Base-by-base conservation (phyloP, 2,329 filamentous ascomycete species). In the Colletotrichum sp. region DNA sequence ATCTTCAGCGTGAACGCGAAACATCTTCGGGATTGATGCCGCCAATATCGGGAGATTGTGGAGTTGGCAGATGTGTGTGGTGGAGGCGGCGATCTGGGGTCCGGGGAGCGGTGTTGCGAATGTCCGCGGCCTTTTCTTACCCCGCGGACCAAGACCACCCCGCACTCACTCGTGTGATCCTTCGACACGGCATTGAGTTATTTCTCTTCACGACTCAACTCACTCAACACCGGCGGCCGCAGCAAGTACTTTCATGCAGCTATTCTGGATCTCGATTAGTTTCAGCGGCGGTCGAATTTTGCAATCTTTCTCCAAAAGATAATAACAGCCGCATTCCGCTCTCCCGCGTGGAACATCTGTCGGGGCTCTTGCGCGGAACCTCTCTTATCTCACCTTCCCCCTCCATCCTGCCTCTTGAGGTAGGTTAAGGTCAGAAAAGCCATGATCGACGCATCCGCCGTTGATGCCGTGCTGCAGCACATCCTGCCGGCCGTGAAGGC, bases 41-140 rank as follows among this genome's bases (percentile, higher is more conserved):
- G 52, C 34, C 61, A 67, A 16, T 10, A 48, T 72, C 26, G 52
- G 67, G 55, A 57, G 13, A 34, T 39, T 55, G 72, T 72, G 68
- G 60, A 66, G 34, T 71, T 65, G 66, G 71, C 39, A 60, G 71
- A 18, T 36, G 24, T 65, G 32, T 30, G n/a, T 65, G 32, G 66
- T 61, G 67, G 60, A 52, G 72, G 72, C 60, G 43, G 34, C 52
- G 71, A 74, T 73, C 71, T 63, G 71, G 66, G 71, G 71, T 74
- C 66, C 28, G 26, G 66, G 71, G 67, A 26, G 67, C 72, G 72
- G 72, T 16, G 15, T 60, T 66, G 39, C 12, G 7, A 36, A 24
- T 36, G 21, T 55, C 72, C 72, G 72, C 68, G 26, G 13, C 2
- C 5, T 12, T 70, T 32, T 6, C n/a, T 21, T 26, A 24, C 2